phyloP scores from a whole-genome alignment of 2,329 filamentous ascomycete species.

The Catunica adiposa region DNA sequence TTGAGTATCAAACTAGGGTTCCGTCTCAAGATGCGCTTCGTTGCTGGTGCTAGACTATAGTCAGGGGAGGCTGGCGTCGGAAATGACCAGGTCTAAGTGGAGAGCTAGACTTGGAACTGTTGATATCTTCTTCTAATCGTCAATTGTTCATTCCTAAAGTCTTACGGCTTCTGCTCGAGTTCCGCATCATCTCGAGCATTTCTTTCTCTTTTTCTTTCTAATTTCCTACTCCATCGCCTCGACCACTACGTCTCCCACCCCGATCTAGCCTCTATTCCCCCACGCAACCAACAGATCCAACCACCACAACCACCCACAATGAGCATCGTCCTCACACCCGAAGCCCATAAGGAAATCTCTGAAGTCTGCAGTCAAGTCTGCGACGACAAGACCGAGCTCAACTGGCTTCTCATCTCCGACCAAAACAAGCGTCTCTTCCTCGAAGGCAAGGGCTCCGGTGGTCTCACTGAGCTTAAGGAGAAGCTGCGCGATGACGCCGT shows the following conservation, averaged over 20 bases:
- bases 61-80: not conserved
- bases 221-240: too few relatives aligned
- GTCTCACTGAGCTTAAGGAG: slow-evolving; percentile 39
- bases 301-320: not conserved
- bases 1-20: not conserved
- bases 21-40: not conserved
- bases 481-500: slow-evolving; percentile 42
- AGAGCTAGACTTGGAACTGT: too few relatives aligned
- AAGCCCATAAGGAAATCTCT: not conserved
- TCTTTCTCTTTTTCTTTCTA: too few relatives aligned
- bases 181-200: too few relatives aligned
- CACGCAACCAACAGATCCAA: not conserved
- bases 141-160: too few relatives aligned
- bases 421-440: slow-evolving; percentile 28
- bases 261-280: not conserved
- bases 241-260: not conserved
- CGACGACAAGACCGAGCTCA: not conserved
- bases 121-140: too few relatives aligned
- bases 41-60: too few relatives aligned
- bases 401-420: not conserved
- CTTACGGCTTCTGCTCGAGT: too few relatives aligned
- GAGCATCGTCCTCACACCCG: too few relatives aligned
- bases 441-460: slow-evolving; percentile 41
- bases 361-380: not conserved
- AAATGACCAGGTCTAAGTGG: not conserved